Evolutionary conservation across 2,329 filamentous ascomycete species (phyloP).

Genomic region (Pyricularia pennisetigena): DNA sequence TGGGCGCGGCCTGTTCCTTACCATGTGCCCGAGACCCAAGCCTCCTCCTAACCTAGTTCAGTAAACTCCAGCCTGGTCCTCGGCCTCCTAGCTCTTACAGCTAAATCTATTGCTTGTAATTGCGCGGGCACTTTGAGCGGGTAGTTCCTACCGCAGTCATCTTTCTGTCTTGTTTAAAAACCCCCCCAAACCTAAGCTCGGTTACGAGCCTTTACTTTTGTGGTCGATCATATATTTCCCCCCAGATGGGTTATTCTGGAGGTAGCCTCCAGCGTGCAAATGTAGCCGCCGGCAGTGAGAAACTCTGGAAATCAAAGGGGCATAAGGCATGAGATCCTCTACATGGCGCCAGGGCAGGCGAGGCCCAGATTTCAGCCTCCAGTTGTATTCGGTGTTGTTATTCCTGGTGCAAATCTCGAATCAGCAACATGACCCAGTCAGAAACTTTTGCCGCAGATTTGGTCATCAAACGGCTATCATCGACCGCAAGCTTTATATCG

Average conservation of each 20-base stretch:
- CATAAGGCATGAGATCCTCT: not conserved
- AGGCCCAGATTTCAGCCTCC: not conserved
- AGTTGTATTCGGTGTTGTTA: slow-evolving; percentile 1
- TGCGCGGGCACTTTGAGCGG: not conserved
- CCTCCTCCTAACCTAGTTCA: not conserved
- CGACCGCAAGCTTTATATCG: slow-evolving; percentile 49
- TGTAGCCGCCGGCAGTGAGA: not conserved
- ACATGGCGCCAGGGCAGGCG: not conserved
- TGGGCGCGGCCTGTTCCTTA: not conserved
- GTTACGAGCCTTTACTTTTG: not conserved
- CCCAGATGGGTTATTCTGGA: not conserved
- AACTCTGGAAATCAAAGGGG: not conserved
- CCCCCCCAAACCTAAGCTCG: not conserved
- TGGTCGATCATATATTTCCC: not conserved
- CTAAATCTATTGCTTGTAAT: not conserved
- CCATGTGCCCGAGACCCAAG: not conserved
- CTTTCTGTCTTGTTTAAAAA: not conserved
- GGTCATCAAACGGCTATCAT: slow-evolving; percentile 52
- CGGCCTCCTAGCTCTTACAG: too few relatives aligned
- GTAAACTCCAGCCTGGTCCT: too few relatives aligned
- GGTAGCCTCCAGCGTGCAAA: not conserved
- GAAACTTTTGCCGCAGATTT: slow-evolving; percentile 42
- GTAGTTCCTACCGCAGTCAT: not conserved
- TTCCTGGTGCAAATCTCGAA: slow-evolving; percentile 4
- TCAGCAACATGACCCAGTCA: slow-evolving; percentile 38